A percentile compares a stretch with the other conserved stretches of the same genome.
Evolutionary conservation across 495 filamentous ascomycete species (phyloP).

Genomic region (Penicillium canariense): DNA sequence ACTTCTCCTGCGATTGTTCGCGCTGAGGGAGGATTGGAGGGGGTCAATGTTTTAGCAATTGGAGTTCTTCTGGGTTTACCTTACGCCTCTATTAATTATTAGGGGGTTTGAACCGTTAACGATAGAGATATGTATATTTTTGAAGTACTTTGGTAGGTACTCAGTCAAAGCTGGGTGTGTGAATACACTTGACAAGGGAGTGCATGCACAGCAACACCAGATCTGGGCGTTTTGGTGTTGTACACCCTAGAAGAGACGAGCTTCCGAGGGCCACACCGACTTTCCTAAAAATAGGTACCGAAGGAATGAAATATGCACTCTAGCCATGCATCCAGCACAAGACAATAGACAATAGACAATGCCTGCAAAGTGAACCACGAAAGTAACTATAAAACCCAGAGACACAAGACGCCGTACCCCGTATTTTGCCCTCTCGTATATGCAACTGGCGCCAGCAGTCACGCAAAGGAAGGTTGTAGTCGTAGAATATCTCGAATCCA

Average conservation of each 20-base stretch:
- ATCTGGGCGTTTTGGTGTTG: background rate
- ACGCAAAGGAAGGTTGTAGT: background rate
- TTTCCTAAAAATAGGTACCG: background rate
- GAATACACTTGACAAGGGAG: background rate
- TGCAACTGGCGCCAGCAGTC: background rate
- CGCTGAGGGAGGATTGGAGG: conserved; percentile 55
- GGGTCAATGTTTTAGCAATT: too few species aligned
- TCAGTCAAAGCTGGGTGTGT: too few species aligned
- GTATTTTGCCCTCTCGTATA: conserved; percentile 5
- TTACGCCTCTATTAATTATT: too few species aligned
- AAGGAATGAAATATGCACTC: background rate
- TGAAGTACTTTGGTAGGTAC: too few species aligned
- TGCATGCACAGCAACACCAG: background rate
- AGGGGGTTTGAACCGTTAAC: too few species aligned
- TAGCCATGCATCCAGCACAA: background rate
- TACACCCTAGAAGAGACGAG: background rate
- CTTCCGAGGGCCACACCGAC: background rate
- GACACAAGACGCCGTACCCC: background rate
- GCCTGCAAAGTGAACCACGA: background rate
- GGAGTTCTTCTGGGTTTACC: too few species aligned
- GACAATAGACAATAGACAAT: background rate
- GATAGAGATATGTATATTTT: too few species aligned
- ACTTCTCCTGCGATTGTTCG: conserved; percentile 56
- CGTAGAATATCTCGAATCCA: background rate
- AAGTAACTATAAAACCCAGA: background rate